Evolutionary conservation across 2,329 filamentous ascomycete genomes (phyloP).

Genomic region (Penicillium sp.): DNA sequence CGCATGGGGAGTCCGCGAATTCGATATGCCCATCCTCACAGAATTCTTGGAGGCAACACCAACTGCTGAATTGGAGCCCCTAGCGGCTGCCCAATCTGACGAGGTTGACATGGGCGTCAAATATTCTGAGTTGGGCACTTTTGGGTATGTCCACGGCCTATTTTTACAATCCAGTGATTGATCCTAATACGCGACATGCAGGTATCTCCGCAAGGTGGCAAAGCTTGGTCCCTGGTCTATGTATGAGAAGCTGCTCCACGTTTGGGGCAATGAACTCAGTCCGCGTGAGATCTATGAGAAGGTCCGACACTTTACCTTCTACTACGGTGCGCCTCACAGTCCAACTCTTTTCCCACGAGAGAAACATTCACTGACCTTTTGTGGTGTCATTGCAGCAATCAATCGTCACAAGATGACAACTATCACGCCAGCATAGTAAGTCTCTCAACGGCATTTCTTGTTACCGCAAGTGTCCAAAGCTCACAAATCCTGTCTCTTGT

Average conservation of each 20-base stretch:
- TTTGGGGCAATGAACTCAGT: conserved; percentile 40
- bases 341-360: background rate
- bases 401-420: conserved; percentile 37
- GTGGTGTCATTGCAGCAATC: conserved; percentile 33
- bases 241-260: conserved; percentile 48
- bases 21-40: conserved; percentile 58
- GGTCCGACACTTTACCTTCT: conserved; percentile 39
- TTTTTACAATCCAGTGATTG: background rate
- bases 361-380: background rate
- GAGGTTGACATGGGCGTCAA: conserved; percentile 53
- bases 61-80: conserved; percentile 60
- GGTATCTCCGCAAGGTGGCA: conserved; percentile 49
- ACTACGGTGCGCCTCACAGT: conserved; percentile 14
- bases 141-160: conserved; percentile 31
- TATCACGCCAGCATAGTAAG: conserved; percentile 43
- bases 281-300: conserved; percentile 45
- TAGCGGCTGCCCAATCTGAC: conserved; percentile 55
- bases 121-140: conserved; percentile 50
- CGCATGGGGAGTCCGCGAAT: conserved; percentile 54
- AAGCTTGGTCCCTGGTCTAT: conserved; percentile 52
- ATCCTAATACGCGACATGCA: conserved; percentile 45
- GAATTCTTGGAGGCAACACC: conserved; percentile 60
- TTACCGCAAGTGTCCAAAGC: too few relatives aligned
- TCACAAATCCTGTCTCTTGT: background rate
- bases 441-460: background rate